phyloP scores from a whole-genome alignment of 2,329 filamentous ascomycete species.

The Ilyonectria robusta region DNA sequence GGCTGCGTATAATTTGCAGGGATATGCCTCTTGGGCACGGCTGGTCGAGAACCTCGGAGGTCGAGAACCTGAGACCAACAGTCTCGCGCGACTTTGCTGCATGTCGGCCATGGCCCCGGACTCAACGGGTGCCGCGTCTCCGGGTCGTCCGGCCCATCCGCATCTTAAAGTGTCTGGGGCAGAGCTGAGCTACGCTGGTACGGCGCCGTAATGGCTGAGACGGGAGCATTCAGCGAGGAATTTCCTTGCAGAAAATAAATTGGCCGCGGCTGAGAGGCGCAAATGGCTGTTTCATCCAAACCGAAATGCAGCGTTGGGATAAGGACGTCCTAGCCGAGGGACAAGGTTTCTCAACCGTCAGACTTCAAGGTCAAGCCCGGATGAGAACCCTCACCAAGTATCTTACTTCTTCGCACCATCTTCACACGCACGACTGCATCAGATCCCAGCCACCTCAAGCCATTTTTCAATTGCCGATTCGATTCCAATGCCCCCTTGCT shows the following conservation, averaged over 20 bases:
- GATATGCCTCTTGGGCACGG: constrained; percentile 2
- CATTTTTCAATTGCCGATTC: not conserved
- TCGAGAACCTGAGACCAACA: no score
- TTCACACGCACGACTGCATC: no score
- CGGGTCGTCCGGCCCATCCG: constrained; percentile 19
- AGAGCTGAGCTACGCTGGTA: constrained; percentile 5
- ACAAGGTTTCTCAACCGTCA: not conserved
- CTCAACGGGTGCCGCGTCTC: constrained; percentile 7
- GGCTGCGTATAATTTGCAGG: not conserved
- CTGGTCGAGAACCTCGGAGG: constrained; percentile 3
- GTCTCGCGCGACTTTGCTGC: constrained; percentile 24
- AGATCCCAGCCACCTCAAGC: not conserved
- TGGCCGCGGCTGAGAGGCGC: not conserved
- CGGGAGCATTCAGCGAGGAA: not conserved
- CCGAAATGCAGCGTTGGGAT: not conserved
- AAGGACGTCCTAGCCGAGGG: not conserved
- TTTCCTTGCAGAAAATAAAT: constrained; percentile 10
- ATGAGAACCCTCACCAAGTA: not conserved
- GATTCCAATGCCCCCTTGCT: not conserved
- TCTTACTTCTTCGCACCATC: no score
- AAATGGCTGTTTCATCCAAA: constrained; percentile 1
- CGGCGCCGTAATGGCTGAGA: not conserved
- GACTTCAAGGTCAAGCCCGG: not conserved
- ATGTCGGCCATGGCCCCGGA: constrained; percentile 13
- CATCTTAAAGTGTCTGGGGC: constrained; percentile 12